These are phyloP conservation scores for Candida dajiaensis DNA, from an alignment of 805 yeast species.

Conservation along the genomic window DNA sequence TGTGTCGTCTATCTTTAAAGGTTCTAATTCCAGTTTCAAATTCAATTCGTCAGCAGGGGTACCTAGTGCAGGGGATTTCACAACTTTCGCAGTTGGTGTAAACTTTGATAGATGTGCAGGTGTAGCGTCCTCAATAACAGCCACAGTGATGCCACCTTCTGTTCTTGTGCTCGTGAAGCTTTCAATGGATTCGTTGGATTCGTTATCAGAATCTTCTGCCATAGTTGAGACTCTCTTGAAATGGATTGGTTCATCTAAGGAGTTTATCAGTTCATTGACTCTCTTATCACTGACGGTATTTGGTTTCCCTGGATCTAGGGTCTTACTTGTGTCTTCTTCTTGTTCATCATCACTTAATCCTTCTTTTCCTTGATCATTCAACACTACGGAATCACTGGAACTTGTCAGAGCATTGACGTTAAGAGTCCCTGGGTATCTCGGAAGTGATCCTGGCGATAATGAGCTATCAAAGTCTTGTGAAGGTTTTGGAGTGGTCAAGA, in stretches of 20 bases:
- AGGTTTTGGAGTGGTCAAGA: slow-evolving; percentile 13
- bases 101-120: slow-evolving; percentile 14
- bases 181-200: slow-evolving; percentile 18
- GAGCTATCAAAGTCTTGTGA: slow-evolving; percentile 8
- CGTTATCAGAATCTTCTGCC: slow-evolving; percentile 25
- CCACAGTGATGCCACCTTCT: slow-evolving; percentile 11
- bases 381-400: slow-evolving; percentile 8
- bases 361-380: slow-evolving; percentile 6
- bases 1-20: neutral
- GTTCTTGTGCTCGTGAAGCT: slow-evolving; percentile 5
- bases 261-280: slow-evolving; percentile 19
- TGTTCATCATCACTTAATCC: slow-evolving; percentile 1
- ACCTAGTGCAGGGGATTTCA: slow-evolving; percentile 9
- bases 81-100: slow-evolving; percentile 12
- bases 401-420: slow-evolving; percentile 39
- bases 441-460: slow-evolving; percentile 27
- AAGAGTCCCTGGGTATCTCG: slow-evolving; percentile 40
- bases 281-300: slow-evolving; percentile 8
- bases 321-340: slow-evolving; percentile 21
- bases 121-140: slow-evolving; percentile 13
- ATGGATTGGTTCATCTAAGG: slow-evolving; percentile 35
- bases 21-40: neutral
- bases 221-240: slow-evolving; percentile 36
- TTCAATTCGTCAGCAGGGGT: neutral
- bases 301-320: slow-evolving; percentile 43